Evolutionary conservation across 345 rosid species (phyloP).

Genomic region (Combretum micranthum): DNA sequence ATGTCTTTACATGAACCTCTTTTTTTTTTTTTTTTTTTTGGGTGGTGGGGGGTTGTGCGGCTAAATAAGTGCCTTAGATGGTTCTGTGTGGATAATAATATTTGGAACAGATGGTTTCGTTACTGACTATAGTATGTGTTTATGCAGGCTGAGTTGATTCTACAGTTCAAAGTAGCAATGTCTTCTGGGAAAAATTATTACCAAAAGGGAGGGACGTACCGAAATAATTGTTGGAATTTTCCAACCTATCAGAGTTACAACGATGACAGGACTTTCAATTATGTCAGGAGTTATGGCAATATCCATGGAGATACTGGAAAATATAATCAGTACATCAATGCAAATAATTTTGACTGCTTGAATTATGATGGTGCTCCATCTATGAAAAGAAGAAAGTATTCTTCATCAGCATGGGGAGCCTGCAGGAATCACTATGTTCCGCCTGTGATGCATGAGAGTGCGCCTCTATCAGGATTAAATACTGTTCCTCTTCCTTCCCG

Average conservation of each 20-base stretch:
- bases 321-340: conserved; percentile 22
- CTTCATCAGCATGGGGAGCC: conserved; percentile 42
- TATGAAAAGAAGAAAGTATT: conserved; percentile 52
- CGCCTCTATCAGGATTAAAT: conserved; percentile 19
- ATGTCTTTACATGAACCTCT: no score
- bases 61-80: no score
- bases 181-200: conserved; percentile 36
- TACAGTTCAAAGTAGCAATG: conserved; percentile 30
- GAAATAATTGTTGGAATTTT: conserved; percentile 25
- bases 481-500: conserved; percentile 22
- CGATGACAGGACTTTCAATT: conserved; percentile 15
- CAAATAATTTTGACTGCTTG: conserved; percentile 13
- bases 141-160: no score
- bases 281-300: conserved; percentile 17
- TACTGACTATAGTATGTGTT: no score
- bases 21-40: no score
- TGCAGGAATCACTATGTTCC: conserved; percentile 19
- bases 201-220: conserved; percentile 31
- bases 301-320: conserved; percentile 19
- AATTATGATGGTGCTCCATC: conserved; percentile 34
- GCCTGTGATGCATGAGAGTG: conserved; percentile 15
- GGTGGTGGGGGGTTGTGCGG: no score
- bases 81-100: no score
- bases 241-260: conserved; percentile 19
- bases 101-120: no score